A percentile compares a stretch with the other conserved stretches of the same genome.
Evolutionary conservation across 305 asterid species (phyloP).

Genomic region (Fraxinus velutina): DNA sequence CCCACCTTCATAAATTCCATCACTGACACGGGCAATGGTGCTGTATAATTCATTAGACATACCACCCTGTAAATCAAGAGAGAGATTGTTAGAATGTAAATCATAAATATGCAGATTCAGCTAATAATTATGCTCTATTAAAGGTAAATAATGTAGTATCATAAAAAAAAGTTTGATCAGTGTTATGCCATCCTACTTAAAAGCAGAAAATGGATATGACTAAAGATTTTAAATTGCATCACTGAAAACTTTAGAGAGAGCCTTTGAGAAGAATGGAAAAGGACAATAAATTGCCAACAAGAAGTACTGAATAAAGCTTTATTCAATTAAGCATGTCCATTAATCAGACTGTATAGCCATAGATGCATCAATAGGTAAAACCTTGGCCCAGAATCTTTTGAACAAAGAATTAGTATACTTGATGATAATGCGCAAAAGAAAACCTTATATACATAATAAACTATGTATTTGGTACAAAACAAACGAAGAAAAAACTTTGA

Average conservation of each 20-base stretch:
- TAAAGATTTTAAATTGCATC: neutral
- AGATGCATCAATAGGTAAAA: constrained; percentile 17
- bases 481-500: neutral
- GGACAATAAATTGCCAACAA: neutral
- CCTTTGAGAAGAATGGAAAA: neutral
- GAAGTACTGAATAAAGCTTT: neutral
- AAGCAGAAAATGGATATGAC: constrained; percentile 5
- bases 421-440: neutral
- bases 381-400: constrained; percentile 1
- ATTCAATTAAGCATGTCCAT: neutral
- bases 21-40: constrained; percentile 89
- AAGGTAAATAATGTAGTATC: constrained; percentile 6
- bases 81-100: constrained; percentile 23
- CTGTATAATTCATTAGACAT: constrained; percentile 94
- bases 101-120: neutral
- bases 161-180: constrained; percentile 19
- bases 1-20: constrained; percentile 94
- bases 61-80: constrained; percentile 66
- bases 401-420: neutral
- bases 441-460: neutral
- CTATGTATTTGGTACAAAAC: neutral
- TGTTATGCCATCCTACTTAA: constrained; percentile 18
- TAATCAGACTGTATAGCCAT: neutral
- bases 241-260: neutral
- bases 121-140: neutral